These are phyloP conservation scores for Euphorbia lathyris DNA, from an alignment of 345 rosid genomes.

Conservation along the genomic window DNA sequence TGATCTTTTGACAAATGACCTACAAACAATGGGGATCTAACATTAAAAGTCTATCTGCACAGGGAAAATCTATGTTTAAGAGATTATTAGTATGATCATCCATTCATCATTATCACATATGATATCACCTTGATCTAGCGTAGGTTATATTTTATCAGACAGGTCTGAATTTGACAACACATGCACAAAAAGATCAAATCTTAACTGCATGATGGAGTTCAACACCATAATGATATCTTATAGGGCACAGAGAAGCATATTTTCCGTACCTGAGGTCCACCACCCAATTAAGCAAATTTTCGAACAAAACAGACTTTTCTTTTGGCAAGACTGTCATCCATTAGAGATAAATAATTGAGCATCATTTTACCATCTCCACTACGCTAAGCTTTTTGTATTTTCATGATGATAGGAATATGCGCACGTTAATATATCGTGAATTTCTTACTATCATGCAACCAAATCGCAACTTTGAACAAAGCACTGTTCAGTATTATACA, in stretches of 20 bases:
- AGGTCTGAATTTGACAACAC: too few species aligned
- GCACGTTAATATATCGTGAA: neutral
- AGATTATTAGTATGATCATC: neutral
- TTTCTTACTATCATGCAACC: neutral
- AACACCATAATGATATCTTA: too few species aligned
- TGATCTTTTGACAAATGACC: conserved; percentile 70
- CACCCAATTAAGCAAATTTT: neutral
- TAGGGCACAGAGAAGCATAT: too few species aligned
- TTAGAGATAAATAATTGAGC: neutral
- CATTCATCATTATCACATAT: neutral
- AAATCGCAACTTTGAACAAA: neutral
- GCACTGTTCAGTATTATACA: neutral
- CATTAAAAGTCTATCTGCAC: conserved; percentile 12
- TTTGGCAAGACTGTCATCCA: neutral
- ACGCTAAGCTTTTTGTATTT: too few species aligned
- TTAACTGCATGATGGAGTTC: too few species aligned
- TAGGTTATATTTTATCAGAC: too few species aligned
- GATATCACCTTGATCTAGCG: too few species aligned
- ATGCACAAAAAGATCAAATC: too few species aligned
- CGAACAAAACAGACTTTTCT: neutral
- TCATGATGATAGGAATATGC: neutral
- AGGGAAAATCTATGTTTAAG: neutral
- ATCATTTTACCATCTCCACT: too few species aligned
- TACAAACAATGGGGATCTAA: conserved; percentile 19
- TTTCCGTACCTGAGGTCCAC: too few species aligned